Base-by-base conservation (phyloP, 495 filamentous ascomycete species). In the Bacidia rubella region DNA sequence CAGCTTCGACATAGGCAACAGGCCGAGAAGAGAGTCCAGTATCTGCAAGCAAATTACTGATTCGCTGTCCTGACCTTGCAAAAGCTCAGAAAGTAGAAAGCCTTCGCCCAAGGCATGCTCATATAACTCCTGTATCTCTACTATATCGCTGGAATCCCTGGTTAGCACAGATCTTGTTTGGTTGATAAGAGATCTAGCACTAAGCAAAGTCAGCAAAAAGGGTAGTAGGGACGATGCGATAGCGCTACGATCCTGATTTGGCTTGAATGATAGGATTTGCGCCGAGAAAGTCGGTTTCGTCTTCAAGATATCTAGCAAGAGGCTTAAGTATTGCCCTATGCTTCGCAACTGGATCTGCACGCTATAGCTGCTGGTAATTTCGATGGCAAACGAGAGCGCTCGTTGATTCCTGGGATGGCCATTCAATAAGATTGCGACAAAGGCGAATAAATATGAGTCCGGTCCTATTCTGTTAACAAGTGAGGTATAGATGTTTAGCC, bases 1-100 rank as follows among this genome's bases (percentile, higher is more conserved):
- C 67, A 96, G 87, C 65, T 94, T 86, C 35, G 78, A 72, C 7
- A 85, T 86, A 2, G 88, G 87, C 42, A 95, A 71, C 15, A 93
- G 76, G 46, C 83, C 78, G 17, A 98, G 74, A 4, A 92, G 69
- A 25, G 81, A 76, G 25, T 83, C 76, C 46, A 96, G 71, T 4
- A 86, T 76, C 27, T 86, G 78, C 26, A 75, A 77, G 59, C 81
- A 82, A 38, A 77, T 72, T 59, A 74, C 76, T 57, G 80, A 75
- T 9, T 89, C 69, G 53, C 64, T 66, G 63, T 79, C 82, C 63
- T 76, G 79, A 40, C 60, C 69, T 60, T 78, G 79, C 54, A 79
- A 68, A 1, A 70, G 71, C 50, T 82, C 75, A 12, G 78, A 76
- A 35, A 90, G 69, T 3, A 68, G 65, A 24, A 90, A 65, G 12